A percentile compares a stretch with the other conserved stretches of the same genome.
Evolutionary conservation across 768 basidiomycete species (phyloP).

Genomic region (Krasilnikovozyma curviuscula): DNA sequence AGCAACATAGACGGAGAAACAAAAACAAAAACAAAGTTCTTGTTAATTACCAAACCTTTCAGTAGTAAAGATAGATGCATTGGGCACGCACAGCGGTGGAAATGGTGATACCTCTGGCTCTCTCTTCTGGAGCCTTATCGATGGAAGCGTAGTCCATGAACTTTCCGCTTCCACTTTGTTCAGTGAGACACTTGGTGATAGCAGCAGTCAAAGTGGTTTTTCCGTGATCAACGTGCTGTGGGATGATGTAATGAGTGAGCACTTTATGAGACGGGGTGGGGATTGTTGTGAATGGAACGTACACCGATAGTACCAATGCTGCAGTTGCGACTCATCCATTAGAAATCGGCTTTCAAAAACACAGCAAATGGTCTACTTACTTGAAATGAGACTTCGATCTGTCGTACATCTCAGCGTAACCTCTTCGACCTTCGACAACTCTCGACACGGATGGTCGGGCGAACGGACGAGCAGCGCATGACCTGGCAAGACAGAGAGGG

Average conservation of each 20-base stretch:
- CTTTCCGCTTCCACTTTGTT: constrained; percentile 41
- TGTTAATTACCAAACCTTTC: too few species aligned
- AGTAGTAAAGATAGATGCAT: neutral
- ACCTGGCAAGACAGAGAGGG: too few species aligned
- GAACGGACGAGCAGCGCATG: too few species aligned
- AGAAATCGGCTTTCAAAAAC: neutral
- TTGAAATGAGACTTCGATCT: constrained; percentile 29
- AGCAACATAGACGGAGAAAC: neutral
- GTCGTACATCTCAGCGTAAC: constrained; percentile 17
- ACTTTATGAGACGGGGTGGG: neutral
- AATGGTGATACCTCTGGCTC: constrained; percentile 98
- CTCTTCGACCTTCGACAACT: neutral
- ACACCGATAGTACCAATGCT: constrained; percentile 30
- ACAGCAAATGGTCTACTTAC: constrained; percentile 15
- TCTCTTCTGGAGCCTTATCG: constrained; percentile 99
- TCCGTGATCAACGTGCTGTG: constrained; percentile 29
- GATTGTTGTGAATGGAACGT: neutral
- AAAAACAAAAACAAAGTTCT: neutral
- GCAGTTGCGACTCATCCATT: neutral
- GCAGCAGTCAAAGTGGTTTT: constrained; percentile 29
- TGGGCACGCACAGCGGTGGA: constrained; percentile 52
- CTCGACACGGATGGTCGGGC: neutral
- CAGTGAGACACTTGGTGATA: constrained; percentile 67
- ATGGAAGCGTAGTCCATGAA: constrained; percentile 96
- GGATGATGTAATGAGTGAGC: neutral